Evolutionary conservation across 768 basidiomycete genomes (phyloP).

Genomic region (Agaricus sinodeliciosus): DNA sequence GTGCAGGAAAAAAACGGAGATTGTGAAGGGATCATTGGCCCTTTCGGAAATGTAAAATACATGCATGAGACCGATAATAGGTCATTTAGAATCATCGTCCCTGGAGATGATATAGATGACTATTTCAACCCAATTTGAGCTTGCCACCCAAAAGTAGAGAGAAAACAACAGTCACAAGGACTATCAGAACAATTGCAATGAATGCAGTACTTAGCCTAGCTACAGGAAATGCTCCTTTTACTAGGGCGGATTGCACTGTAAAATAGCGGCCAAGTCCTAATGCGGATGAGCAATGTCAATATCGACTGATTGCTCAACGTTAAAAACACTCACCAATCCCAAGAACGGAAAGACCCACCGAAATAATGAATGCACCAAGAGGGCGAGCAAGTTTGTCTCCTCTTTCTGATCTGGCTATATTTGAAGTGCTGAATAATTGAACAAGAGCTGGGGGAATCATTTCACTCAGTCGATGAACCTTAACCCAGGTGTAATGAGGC

Average conservation of each 20-base stretch:
- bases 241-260: slow-evolving; percentile 40
- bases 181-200: slow-evolving; percentile 32
- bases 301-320: not conserved
- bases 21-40: too few species aligned
- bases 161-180: slow-evolving; percentile 37
- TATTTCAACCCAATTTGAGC: slow-evolving; percentile 7
- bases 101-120: too few species aligned
- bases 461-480: not conserved
- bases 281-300: not conserved
- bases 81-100: too few species aligned
- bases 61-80: not conserved
- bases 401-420: slow-evolving; percentile 12
- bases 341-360: slow-evolving; percentile 41
- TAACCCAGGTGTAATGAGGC: not conserved
- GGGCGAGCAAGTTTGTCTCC: slow-evolving; percentile 36
- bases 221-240: slow-evolving; percentile 46
- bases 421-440: slow-evolving; percentile 26
- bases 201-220: slow-evolving; percentile 37
- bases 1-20: too few species aligned
- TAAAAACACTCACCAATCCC: slow-evolving; percentile 33
- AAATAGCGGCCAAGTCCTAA: slow-evolving; percentile 50
- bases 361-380: slow-evolving; percentile 42
- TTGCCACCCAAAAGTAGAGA: slow-evolving; percentile 31
- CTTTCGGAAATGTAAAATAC: not conserved
- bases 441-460: slow-evolving; percentile 37